phyloP scores from a whole-genome alignment of 225 moss, liverwort and hornwort species.

The Sphagnum tenellum region DNA sequence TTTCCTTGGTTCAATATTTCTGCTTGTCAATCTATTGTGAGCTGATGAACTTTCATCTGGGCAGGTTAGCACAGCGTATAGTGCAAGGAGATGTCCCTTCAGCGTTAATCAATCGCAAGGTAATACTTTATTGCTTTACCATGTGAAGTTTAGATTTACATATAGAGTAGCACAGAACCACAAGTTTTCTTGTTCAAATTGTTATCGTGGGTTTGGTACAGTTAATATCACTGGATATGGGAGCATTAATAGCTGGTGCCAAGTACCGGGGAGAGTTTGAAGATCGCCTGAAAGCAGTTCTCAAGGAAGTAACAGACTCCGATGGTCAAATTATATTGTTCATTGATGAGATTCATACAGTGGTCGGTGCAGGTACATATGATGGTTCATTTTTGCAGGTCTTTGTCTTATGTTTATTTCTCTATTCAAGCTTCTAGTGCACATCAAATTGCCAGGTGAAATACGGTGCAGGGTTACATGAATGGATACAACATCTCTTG shows the following conservation, averaged over 20 bases:
- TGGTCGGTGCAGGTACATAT: slow-evolving; percentile 83
- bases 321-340: slow-evolving; percentile 88
- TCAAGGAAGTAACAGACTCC: slow-evolving; percentile 87
- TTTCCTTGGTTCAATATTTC: background rate
- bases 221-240: slow-evolving; percentile 95
- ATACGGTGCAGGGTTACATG: background rate
- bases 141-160: background rate
- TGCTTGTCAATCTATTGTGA: background rate
- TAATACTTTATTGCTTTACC: slow-evolving; percentile 2
- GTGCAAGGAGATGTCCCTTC: slow-evolving; percentile 96
- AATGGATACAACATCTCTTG: no score
- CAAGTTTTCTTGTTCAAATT: background rate
- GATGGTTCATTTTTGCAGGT: background rate
- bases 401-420: background rate
- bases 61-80: slow-evolving; percentile 89
- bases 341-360: slow-evolving; percentile 97
- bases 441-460: no score
- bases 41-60: background rate
- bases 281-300: slow-evolving; percentile 79
- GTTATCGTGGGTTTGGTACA: slow-evolving; percentile 15
- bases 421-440: background rate
- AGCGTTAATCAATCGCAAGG: slow-evolving; percentile 82
- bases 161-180: background rate
- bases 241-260: slow-evolving; percentile 90
- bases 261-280: slow-evolving; percentile 94